phyloP scores from a whole-genome alignment of 1,284 basidiomycete species.

The Rhodotorula glutinis region DNA sequence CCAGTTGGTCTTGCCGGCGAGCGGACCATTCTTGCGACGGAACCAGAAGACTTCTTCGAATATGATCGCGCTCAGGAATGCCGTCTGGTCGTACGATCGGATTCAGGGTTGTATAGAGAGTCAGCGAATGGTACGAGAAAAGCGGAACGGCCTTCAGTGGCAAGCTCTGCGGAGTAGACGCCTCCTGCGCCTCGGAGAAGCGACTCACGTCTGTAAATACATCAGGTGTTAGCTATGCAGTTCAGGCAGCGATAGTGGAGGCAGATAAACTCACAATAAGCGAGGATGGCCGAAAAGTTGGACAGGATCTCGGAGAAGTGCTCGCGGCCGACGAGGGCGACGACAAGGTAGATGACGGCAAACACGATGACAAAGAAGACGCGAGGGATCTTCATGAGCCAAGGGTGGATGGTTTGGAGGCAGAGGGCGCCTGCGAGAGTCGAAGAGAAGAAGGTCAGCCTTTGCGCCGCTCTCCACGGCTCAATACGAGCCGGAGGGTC shows the following conservation, averaged over 20 bases:
- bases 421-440: constrained; percentile 52
- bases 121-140: no score
- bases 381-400: constrained; percentile 59
- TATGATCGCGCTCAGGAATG: constrained; percentile 56
- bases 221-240: neutral
- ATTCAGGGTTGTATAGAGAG: no score
- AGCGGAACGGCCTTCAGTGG: no score
- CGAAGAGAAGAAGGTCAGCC: no score
- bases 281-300: constrained; percentile 49
- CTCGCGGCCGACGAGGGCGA: constrained; percentile 59
- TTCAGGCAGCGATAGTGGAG: neutral
- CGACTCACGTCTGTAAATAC: neutral
- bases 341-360: constrained; percentile 57
- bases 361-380: constrained; percentile 60
- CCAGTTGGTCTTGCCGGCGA: constrained; percentile 53
- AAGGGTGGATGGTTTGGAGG: constrained; percentile 59
- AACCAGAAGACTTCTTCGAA: constrained; percentile 54
- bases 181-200: no score
- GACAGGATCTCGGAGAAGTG: constrained; percentile 60
- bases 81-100: constrained; percentile 61
- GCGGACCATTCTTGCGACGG: constrained; percentile 17
- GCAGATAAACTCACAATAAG: neutral
- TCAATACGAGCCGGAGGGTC: no score
- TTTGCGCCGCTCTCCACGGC: no score
- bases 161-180: no score